Base-by-base conservation (phyloP, 2,329 filamentous ascomycete genomes). In the Trichoderma breve region DNA sequence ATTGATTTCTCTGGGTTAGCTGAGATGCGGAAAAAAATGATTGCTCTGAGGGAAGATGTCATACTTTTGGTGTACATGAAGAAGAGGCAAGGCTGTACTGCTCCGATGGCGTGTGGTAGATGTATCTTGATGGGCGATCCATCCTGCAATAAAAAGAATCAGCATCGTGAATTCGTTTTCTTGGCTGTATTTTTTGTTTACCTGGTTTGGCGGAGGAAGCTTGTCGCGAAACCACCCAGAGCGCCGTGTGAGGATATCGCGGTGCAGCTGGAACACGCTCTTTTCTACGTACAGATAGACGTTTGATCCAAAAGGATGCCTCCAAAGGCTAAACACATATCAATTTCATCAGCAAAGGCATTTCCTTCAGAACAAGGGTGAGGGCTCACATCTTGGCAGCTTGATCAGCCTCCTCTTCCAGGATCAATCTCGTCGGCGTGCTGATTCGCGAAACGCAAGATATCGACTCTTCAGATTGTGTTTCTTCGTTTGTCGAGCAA, bases 31-130 rank as follows among this genome's bases (percentile, higher is more conserved):
- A 4, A 30, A 26, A 6, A 6, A 24, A 18, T 18, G 26, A 2
- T 21, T 32, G 12, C 2, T 57, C 1, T 18, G 30, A 15, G 12
- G 30, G n/a, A 4, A 24, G n/a, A 28, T 30, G 75, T 80, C 80
- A 71, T 72, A 81, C 81, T 75, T 24, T 78, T 73, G 6, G 79
- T 81, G 68, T 83, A 83, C 65, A 82, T 77, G 71, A 79, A 83
- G 32, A 76, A 75, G 28, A 83, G 75, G 67, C 79, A 79, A 67
- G 80, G 77, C 6, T 73, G 79, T 18, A 78, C 74, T 18, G 79
- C 75, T 55, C 76, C 76, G 7, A 76, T 74, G 26, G 76, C 75
- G 55, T 75, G 76, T 0, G 74, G 61, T 18, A 81, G 57, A 51
- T 73, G 51, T 12, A 83, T 67, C 12, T 75, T 73, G 12, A 79